phyloP scores from a whole-genome alignment of 768 basidiomycete genomes.

The Galerina marginata region DNA sequence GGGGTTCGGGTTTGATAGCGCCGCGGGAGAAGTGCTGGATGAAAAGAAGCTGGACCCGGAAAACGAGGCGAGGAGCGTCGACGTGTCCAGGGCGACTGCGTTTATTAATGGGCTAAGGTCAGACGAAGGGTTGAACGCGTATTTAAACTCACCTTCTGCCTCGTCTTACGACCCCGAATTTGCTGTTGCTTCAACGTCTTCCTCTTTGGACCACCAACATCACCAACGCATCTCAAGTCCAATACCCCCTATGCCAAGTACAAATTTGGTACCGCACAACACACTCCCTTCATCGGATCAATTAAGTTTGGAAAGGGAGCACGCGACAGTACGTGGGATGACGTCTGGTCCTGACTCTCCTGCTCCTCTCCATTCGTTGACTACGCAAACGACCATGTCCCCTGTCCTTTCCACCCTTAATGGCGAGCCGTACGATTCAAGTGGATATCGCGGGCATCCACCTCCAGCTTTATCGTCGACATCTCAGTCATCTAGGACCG shows the following conservation, averaged over 20 bases:
- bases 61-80: not conserved
- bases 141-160: not conserved
- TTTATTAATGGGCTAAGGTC: too few relatives aligned
- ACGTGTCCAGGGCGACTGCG: too few relatives aligned
- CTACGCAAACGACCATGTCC: not conserved
- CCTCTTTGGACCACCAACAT: not conserved
- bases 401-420: not conserved
- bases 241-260: not conserved
- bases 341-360: not conserved
- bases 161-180: not conserved
- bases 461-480: slow-evolving; percentile 6
- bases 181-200: not conserved
- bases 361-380: not conserved
- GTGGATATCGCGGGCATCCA: slow-evolving; percentile 2
- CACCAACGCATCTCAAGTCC: not conserved
- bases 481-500: slow-evolving; percentile 7
- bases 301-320: not conserved
- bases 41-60: slow-evolving; percentile 8
- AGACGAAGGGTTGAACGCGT: not conserved
- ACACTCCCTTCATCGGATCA: not conserved
- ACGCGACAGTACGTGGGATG: not conserved
- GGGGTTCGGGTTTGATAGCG: slow-evolving; percentile 21
- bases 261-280: not conserved
- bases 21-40: slow-evolving; percentile 8
- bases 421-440: slow-evolving; percentile 9